Base-by-base conservation (phyloP, 768 basidiomycete species). In the Lactifluus echinatus region DNA sequence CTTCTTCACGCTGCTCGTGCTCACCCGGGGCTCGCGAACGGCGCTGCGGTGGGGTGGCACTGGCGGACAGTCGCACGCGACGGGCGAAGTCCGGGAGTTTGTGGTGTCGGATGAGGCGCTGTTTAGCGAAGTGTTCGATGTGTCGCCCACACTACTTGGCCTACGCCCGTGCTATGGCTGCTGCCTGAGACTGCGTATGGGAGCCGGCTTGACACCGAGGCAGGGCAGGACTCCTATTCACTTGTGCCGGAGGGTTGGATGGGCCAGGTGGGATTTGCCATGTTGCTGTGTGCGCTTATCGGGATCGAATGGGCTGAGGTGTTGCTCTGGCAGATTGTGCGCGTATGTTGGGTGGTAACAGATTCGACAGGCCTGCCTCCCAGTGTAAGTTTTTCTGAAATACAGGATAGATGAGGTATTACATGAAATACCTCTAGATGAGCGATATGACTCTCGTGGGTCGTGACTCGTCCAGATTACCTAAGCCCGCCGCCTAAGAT, bases 1-100 rank as follows among this genome's bases (percentile, higher is more conserved):
- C 14, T 68, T 82, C 62, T 81, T 80, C 66, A 76, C 75, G n/a
- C 7, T 40, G 19, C 50, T 51, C n/a, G n/a, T 51, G 14, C 50
- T 51, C 26, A 2, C 37, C 2, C 19, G 24, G 6, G n/a, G 39
- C n/a, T 36, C 36, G 26, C 37, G 2, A 4, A 39, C 43, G 7
- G 44, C 54, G 10, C 54, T 24, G 24, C 24, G 50, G 50, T 19
- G 10, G 37, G 24, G 37, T 11, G 33, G 10, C 11, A 11, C 33
- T 34, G 33, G 10, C 33, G 33, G 7, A 1, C 33, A 8, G 3
- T 34, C 33, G 7, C 33, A 11, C n/a, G 8, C 19, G n/a, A 26
- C 37, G 39, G 36, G 21, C 11, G 37, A 47, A 3, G 17, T 39
- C 8, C 21, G 36, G 5, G 54, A 48, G 26, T 55, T 55, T 31